phyloP scores from a whole-genome alignment of 768 basidiomycete species.

The Clavulina sp. region DNA sequence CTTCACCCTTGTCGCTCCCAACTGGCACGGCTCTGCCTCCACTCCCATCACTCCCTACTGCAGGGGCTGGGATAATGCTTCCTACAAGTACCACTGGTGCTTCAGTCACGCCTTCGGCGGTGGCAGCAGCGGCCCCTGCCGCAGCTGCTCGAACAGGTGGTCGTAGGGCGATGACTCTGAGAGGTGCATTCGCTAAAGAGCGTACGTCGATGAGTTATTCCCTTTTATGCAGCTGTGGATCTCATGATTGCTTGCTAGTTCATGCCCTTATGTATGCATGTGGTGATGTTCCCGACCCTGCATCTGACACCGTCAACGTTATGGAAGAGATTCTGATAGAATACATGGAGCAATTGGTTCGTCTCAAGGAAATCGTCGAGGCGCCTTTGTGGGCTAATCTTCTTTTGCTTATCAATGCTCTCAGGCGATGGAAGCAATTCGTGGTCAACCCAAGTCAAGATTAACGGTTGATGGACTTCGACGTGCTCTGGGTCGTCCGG shows the following conservation, averaged over 20 bases:
- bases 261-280: constrained; percentile 85
- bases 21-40: too few relatives aligned
- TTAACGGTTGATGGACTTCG: constrained; percentile 64
- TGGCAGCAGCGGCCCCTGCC: not conserved
- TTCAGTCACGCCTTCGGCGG: not conserved
- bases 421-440: constrained; percentile 7
- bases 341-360: constrained; percentile 75
- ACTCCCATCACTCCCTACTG: too few relatives aligned
- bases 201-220: not conserved
- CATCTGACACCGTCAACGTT: constrained; percentile 72
- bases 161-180: not conserved
- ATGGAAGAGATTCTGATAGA: constrained; percentile 90
- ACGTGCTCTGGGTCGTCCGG: constrained; percentile 58
- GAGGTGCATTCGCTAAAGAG: constrained; percentile 8
- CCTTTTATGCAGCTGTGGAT: not conserved
- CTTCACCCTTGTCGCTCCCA: too few relatives aligned
- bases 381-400: not conserved
- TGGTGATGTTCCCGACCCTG: constrained; percentile 78
- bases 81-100: too few relatives aligned
- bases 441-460: constrained; percentile 4
- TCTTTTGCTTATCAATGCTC: not conserved
- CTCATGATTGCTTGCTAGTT: constrained; percentile 27
- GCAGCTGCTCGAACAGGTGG: not conserved
- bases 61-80: too few relatives aligned
- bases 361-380: constrained; percentile 22